These are phyloP conservation scores for Scalesia atractyloides DNA, from an alignment of 129 eudicot genomes.

Conservation along the genomic window DNA sequence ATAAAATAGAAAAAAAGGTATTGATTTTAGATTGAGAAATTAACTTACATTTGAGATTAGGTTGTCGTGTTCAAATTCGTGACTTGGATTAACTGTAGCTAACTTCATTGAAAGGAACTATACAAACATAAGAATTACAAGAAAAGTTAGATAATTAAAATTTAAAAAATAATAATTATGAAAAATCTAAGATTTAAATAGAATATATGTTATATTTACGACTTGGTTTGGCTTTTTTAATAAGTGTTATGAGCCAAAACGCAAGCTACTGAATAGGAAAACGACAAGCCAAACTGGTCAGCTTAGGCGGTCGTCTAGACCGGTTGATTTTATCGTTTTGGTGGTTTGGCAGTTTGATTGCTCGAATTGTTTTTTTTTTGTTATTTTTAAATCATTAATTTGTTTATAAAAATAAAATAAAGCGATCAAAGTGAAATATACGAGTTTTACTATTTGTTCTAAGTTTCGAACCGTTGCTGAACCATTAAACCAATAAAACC, in stretches of 20 bases:
- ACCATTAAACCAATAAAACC: background rate
- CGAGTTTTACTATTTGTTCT: background rate
- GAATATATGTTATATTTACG: background rate
- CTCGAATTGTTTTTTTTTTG: background rate
- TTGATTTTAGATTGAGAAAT: background rate
- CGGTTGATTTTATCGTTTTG: background rate
- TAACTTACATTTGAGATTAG: constrained; percentile 56
- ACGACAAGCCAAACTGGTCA: background rate
- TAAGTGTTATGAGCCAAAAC: background rate
- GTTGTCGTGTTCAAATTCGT: constrained; percentile 51
- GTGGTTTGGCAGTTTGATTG: background rate
- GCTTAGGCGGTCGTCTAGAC: background rate
- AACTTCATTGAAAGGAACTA: constrained; percentile 94
- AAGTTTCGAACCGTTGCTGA: background rate
- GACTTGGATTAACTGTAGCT: constrained; percentile 73
- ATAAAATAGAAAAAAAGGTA: background rate
- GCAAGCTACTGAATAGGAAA: background rate
- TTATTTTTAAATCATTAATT: background rate
- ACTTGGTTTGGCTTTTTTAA: background rate
- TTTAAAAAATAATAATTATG: background rate
- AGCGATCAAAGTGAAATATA: background rate
- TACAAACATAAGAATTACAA: constrained; percentile 2
- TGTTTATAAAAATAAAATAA: background rate
- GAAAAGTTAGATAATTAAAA: background rate
- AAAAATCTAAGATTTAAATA: background rate